Evolutionary conservation across 306 rosid genomes (phyloP).

Genomic region (Calophaca sinica): DNA sequence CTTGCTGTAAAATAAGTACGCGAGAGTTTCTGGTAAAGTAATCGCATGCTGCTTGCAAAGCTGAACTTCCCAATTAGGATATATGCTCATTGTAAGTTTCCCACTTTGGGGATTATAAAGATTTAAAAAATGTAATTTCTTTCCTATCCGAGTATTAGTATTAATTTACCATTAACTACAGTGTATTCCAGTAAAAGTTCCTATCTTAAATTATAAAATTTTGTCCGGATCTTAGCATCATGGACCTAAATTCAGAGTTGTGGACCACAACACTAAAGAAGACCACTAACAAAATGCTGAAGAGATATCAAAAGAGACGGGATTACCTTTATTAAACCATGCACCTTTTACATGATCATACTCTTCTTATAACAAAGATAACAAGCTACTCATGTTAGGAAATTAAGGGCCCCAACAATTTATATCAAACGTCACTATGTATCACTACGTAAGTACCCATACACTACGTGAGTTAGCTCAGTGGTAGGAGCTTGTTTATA

Average conservation of each 20-base stretch:
- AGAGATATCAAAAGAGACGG: constrained; percentile 11
- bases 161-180: no score
- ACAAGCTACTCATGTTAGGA: constrained; percentile 36
- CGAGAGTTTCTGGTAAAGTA: no score
- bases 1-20: no score
- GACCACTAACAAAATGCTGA: constrained; percentile 28
- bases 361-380: constrained; percentile 32
- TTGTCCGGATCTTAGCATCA: background rate
- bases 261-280: constrained; percentile 43
- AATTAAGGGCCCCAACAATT: constrained; percentile 44
- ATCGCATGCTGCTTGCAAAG: no score
- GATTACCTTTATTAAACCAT: constrained; percentile 47
- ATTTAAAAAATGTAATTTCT: no score
- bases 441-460: no score
- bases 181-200: background rate
- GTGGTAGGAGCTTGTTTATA: no score
- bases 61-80: no score
- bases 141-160: no score
- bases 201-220: constrained; percentile 5
- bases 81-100: no score
- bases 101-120: no score
- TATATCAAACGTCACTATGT: background rate
- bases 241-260: constrained; percentile 4
- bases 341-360: constrained; percentile 44
- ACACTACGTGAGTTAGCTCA: no score